Evolutionary conservation across 352 stramenopile species (phyloP).

Genomic region (Globisporangium cylindrosporum): DNA sequence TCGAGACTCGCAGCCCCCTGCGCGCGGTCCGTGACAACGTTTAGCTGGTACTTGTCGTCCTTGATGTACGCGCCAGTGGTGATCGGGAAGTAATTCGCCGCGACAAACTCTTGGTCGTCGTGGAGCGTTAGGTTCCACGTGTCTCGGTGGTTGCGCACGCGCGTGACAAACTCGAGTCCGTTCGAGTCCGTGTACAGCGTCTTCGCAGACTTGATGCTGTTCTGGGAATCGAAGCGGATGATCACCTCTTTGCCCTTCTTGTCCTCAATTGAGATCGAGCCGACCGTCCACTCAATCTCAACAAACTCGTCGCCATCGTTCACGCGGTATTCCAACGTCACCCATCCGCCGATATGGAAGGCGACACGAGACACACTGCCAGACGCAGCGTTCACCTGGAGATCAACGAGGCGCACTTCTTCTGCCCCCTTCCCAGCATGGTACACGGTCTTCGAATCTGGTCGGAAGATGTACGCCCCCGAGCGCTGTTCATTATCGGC

Average conservation of each 20-base stretch:
- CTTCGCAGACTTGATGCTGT: conserved; percentile 44
- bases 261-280: conserved; percentile 65
- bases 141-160: conserved; percentile 84
- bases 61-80: conserved; percentile 94
- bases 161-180: conserved; percentile 91
- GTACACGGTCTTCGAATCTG: conserved; percentile 73
- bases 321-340: conserved; percentile 90
- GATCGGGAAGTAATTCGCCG: conserved; percentile 98
- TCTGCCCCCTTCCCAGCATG: conserved; percentile 21
- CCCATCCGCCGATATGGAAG: conserved; percentile 84
- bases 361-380: conserved; percentile 42
- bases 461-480: conserved; percentile 97
- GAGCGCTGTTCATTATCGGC: conserved; percentile 69
- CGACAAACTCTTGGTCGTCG: conserved; percentile 91
- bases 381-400: conserved; percentile 31
- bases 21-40: conserved; percentile 90
- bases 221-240: conserved; percentile 77
- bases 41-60: conserved; percentile 79
- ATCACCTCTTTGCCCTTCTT: conserved; percentile 96
- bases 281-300: conserved; percentile 94
- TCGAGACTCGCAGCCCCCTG: conserved; percentile 91
- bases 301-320: conserved; percentile 83
- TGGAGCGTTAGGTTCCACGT: conserved; percentile 88
- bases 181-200: conserved; percentile 95
- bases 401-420: conserved; percentile 43